These are phyloP conservation scores for Wickerhamiella galacta DNA, from an alignment of 805 yeast genomes.

Conservation along the genomic window DNA sequence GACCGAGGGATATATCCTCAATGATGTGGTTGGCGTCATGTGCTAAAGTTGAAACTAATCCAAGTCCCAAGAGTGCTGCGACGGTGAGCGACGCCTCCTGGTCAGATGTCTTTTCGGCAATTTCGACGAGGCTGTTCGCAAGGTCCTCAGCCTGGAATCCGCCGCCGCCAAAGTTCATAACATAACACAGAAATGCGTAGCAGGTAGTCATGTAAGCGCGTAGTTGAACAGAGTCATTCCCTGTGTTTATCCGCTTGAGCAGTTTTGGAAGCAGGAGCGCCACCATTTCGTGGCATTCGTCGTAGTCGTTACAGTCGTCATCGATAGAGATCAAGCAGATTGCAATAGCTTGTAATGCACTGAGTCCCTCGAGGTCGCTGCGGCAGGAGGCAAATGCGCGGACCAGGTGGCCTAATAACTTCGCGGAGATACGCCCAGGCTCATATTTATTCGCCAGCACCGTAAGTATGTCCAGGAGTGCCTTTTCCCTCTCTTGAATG, in stretches of 20 bases:
- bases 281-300: constrained; percentile 11
- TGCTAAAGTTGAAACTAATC: constrained; percentile 17
- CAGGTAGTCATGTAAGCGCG: constrained; percentile 16
- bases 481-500: constrained; percentile 20
- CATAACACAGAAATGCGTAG: constrained; percentile 18
- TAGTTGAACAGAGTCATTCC: constrained; percentile 6
- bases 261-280: constrained; percentile 6
- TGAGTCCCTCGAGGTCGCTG: constrained; percentile 17
- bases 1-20: constrained; percentile 27
- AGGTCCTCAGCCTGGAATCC: constrained; percentile 19
- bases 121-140: constrained; percentile 14
- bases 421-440: constrained; percentile 15
- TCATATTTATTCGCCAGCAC: constrained; percentile 19
- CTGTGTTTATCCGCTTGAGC: constrained; percentile 7
- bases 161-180: constrained; percentile 20
- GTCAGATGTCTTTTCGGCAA: constrained; percentile 15
- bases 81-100: constrained; percentile 13
- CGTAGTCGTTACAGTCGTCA: constrained; percentile 13
- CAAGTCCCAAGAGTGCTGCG: constrained; percentile 18
- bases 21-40: constrained; percentile 13
- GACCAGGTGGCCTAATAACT: constrained; percentile 10
- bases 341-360: constrained; percentile 18
- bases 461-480: constrained; percentile 16
- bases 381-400: constrained; percentile 16
- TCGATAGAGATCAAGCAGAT: constrained; percentile 15